These are phyloP conservation scores for slime mould (Dictyostelium discoideum) DNA, from an alignment of 78 protist genomes.

Conservation along the genomic window DNA sequence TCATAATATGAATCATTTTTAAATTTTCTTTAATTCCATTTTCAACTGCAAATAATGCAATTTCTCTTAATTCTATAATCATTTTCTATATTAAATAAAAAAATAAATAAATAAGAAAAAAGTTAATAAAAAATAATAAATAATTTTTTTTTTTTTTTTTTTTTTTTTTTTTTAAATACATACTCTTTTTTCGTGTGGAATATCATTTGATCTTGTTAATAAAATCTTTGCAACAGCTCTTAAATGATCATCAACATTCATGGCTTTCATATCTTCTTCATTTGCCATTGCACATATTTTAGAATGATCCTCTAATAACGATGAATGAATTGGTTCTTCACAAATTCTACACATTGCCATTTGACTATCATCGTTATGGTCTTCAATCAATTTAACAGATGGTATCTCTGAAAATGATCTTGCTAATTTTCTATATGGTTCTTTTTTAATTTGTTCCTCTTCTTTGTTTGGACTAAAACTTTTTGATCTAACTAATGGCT, in stretches of 20 bases:
- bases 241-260: slow-evolving; percentile 78
- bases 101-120: no score
- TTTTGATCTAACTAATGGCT: slow-evolving; percentile 66
- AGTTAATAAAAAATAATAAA: background rate
- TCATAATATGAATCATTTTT: slow-evolving; percentile 6
- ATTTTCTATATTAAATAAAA: background rate
- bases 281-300: slow-evolving; percentile 81
- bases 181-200: slow-evolving; percentile 43
- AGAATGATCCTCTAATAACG: slow-evolving; percentile 73
- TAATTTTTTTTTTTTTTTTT: background rate
- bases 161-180: background rate
- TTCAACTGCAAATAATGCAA: slow-evolving; percentile 43
- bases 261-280: slow-evolving; percentile 80
- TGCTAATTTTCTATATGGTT: slow-evolving; percentile 21
- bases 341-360: slow-evolving; percentile 84
- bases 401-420: slow-evolving; percentile 78
- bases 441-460: background rate
- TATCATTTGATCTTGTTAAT: slow-evolving; percentile 48
- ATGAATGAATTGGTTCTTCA: slow-evolving; percentile 63
- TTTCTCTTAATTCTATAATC: slow-evolving; percentile 36
- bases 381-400: slow-evolving; percentile 15
- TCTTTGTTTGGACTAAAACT: slow-evolving; percentile 72
- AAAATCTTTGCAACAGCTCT: slow-evolving; percentile 58
- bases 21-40: slow-evolving; percentile 33
- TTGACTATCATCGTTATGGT: background rate